phyloP scores from a whole-genome alignment of 768 basidiomycete species.

The Cantharellus anzutake region DNA sequence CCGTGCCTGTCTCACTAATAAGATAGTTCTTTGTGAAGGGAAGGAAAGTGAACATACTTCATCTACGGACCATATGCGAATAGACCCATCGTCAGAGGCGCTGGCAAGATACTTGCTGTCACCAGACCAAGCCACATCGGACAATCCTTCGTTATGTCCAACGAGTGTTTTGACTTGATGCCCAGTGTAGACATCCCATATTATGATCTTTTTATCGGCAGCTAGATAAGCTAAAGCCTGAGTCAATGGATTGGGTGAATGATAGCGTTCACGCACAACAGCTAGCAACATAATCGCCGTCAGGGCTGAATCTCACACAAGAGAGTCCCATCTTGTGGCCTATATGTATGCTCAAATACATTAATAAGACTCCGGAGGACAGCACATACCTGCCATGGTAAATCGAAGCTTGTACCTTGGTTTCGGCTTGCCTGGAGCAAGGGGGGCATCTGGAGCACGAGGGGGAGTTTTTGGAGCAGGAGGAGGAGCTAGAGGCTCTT shows the following conservation, averaged over 20 bases:
- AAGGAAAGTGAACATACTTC: constrained; percentile 21
- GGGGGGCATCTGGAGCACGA: background rate
- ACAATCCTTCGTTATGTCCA: constrained; percentile 69
- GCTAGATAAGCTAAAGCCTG: constrained; percentile 29
- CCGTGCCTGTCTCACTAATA: constrained; percentile 26
- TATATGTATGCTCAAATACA: constrained; percentile 15
- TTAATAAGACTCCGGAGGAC: background rate
- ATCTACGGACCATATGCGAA: constrained; percentile 70
- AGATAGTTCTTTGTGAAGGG: constrained; percentile 4
- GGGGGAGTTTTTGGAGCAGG: background rate
- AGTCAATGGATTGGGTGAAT: constrained; percentile 8
- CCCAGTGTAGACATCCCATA: constrained; percentile 61
- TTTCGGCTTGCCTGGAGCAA: background rate
- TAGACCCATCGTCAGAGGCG: constrained; percentile 83
- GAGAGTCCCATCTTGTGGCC: constrained; percentile 77
- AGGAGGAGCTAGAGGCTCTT: background rate
- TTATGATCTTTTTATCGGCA: constrained; percentile 64
- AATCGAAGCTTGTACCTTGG: constrained; percentile 32
- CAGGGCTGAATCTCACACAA: constrained; percentile 72
- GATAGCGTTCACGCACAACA: constrained; percentile 40
- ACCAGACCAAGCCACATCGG: constrained; percentile 75
- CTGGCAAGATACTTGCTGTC: constrained; percentile 74
- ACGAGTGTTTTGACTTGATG: constrained; percentile 51
- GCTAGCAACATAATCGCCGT: constrained; percentile 67
- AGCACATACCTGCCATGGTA: constrained; percentile 22